A percentile compares a stretch with the other conserved stretches of the same genome.
Conservation (phyloP, 2,329 filamentous ascomycete genomes). For the Alternaria brassicae region DNA sequence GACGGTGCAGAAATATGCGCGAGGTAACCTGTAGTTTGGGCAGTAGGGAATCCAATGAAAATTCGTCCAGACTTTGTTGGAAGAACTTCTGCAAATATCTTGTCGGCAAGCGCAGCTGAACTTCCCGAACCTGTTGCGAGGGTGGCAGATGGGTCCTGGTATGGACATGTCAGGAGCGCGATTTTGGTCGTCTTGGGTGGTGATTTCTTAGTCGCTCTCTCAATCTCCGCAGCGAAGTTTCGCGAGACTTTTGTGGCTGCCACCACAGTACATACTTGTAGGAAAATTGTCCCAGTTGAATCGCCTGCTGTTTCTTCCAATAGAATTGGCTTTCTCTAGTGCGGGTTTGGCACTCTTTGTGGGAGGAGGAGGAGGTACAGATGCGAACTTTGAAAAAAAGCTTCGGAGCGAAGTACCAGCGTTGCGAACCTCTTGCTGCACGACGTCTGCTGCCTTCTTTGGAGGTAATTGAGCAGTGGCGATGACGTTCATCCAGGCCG, state of each 20-base stretch:
- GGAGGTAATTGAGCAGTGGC: slow-evolving; percentile 75
- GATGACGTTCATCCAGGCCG: slow-evolving; percentile 84
- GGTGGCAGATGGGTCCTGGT: slow-evolving; percentile 77
- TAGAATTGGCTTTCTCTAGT: slow-evolving; percentile 22
- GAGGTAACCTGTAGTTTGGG: slow-evolving; percentile 92
- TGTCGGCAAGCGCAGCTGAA: slow-evolving; percentile 65
- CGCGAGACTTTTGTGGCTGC: slow-evolving; percentile 77
- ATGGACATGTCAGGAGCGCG: slow-evolving; percentile 88
- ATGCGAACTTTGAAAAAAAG: slow-evolving; percentile 51
- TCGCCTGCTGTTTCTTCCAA: slow-evolving; percentile 74
- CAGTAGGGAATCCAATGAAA: slow-evolving; percentile 97
- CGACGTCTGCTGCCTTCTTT: slow-evolving; percentile 42
- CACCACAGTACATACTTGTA: slow-evolving; percentile 84
- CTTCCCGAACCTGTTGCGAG: slow-evolving; percentile 60
- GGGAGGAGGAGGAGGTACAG: slow-evolving; percentile 28
- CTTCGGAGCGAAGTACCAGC: slow-evolving; percentile 48
- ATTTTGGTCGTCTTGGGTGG: slow-evolving; percentile 87
- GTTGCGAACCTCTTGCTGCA: slow-evolving; percentile 47
- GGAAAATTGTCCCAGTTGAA: slow-evolving; percentile 81
- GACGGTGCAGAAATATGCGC: slow-evolving; percentile 96
- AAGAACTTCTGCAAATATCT: slow-evolving; percentile 89
- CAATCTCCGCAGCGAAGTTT: slow-evolving; percentile 81
- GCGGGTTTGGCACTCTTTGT: slow-evolving; percentile 30
- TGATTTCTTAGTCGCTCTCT: slow-evolving; percentile 95
- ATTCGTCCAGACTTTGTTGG: slow-evolving; percentile 89